Base-by-base conservation (phyloP, 176 grass and related monocot genomes). In the Puya raimondii region DNA sequence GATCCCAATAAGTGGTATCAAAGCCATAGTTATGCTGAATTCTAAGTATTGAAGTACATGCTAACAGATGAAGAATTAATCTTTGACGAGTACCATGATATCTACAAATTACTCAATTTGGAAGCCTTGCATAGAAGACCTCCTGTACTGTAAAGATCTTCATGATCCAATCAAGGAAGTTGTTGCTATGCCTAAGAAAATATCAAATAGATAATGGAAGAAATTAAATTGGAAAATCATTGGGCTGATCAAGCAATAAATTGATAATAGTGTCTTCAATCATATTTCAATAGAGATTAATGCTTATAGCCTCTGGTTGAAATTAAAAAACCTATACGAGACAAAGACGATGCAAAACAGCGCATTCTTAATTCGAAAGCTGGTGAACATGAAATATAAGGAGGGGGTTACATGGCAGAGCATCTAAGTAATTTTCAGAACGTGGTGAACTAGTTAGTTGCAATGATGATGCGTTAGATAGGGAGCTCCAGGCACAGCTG, bases 371-470 rank as follows among this genome's bases (percentile, higher is more conserved):
- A 80, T 54, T 0, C 15, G 22, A n/a, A 16, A 12, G 2, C 1
- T 72, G 64, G 59, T 70, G 15, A 80, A 76, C 12, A 52, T 76
- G 74, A 76, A 76, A 12, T 59, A 78, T 5, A 10, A 58, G 1
- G 16, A 63, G 14, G 64, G 69, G 0, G n/a, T 23, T 1, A 42
- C 1, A 68, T 78, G 52, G 14, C 49, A 1, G 48, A 84, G 8
- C 66, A 71, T 14, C 59, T 51, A 3, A 85, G 68, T 74, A 10
- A 23, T 0, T 80, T 71, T 11, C 23, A 84, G 15, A 50, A 21
- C 71, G n/a, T 54, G 47, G 48, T 78, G 22, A 72, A 73, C 33
- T 12, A 67, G 48, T 2, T 74, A 4, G 3, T 6, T 10, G 3
- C 17, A 0, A 84, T 70, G 53, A 74, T 79, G 11, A 57, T 76